Evolutionary conservation across 2,329 filamentous ascomycete species (phyloP), one percentile per base, ranked within the genome.

Genomic region (Dactylella cylindrospora): DNA sequence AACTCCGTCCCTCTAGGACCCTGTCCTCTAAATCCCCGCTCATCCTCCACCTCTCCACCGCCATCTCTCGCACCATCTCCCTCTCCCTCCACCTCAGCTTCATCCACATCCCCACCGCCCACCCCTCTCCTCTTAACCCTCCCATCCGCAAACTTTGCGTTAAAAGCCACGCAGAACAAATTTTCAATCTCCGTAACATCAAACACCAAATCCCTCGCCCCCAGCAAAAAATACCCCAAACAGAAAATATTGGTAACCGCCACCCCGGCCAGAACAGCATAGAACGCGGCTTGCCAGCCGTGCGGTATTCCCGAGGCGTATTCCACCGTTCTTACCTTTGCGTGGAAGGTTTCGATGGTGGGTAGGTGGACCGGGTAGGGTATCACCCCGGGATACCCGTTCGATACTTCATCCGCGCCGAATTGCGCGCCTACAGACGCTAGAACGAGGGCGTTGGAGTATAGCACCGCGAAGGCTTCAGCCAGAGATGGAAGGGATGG

Each of bases 381-480:
- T 12, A 26, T 17, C 8, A 68, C 55, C 0, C 77, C 77, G 0
- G 80, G 77, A 31, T 61, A 61, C 3, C 20, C 13, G 13, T 53
- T 61, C 32, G 55, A 47, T 32, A 13, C 19, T 23, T 35, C 28
- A 26, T 31, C 22, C 0, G 70, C 66, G 0, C 72, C 65, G 68
- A 85, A 88, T 0, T 84, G 83, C 0, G 84, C 74, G 52, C 80
- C 76, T 6, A 80, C 72, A 1, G 82, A 73, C 6, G 80, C 77
- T 35, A 83, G 75, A 6, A 90, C 76, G 0, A 90, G 71, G 0
- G 85, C 88, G 28, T 80, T 83, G 3, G 82, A 81, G 0, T 80
- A 79, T 67, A 90, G 77, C 0, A 88, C 85, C 0, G 86, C 85
- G 0, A 93, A 70, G 0, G 84, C 84, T 71, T 93, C 88, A 0